Percentiles rank a stretch among this genome's conserved stretches.
phyloP scores from a whole-genome alignment of 169 alveolate genomes.

The Plasmodium ovale region DNA sequence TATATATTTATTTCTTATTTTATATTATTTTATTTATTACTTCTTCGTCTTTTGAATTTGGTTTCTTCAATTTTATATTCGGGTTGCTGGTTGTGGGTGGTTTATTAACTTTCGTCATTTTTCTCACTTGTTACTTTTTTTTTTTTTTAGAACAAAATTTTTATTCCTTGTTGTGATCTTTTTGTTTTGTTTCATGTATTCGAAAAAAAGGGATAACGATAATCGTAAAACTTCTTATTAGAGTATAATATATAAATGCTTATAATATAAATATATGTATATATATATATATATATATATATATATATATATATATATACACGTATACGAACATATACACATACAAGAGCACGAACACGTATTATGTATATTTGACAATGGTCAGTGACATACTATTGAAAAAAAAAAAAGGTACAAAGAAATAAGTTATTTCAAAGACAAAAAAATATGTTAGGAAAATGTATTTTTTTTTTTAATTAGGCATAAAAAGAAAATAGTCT shows the following conservation, averaged over 20 bases:
- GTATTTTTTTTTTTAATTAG: background rate
- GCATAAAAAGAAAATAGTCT: slow-evolving; percentile 10
- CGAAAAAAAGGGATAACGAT: background rate
- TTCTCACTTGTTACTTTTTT: background rate
- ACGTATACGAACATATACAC: too few species aligned
- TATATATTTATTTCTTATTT: too few species aligned
- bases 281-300: background rate
- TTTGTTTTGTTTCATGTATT: slow-evolving; percentile 32
- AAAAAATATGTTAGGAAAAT: slow-evolving; percentile 5
- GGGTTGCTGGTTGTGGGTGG: slow-evolving; percentile 60
- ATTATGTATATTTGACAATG: too few species aligned
- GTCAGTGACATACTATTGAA: background rate
- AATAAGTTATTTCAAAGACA: slow-evolving; percentile 19
- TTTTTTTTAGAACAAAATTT: slow-evolving; percentile 14
- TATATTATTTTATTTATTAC: slow-evolving; percentile 14
- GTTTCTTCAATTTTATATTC: slow-evolving; percentile 37
- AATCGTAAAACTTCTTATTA: background rate
- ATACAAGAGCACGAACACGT: too few species aligned
- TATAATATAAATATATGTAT: background rate
- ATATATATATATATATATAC: too few species aligned
- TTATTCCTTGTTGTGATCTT: slow-evolving; percentile 2
- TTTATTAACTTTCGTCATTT: slow-evolving; percentile 58
- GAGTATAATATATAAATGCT: background rate
- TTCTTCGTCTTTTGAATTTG: slow-evolving; percentile 58
- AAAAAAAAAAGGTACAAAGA: background rate